Evolutionary conservation across 257 asterid species (phyloP).

Genomic region (Lycium ferocissimum): DNA sequence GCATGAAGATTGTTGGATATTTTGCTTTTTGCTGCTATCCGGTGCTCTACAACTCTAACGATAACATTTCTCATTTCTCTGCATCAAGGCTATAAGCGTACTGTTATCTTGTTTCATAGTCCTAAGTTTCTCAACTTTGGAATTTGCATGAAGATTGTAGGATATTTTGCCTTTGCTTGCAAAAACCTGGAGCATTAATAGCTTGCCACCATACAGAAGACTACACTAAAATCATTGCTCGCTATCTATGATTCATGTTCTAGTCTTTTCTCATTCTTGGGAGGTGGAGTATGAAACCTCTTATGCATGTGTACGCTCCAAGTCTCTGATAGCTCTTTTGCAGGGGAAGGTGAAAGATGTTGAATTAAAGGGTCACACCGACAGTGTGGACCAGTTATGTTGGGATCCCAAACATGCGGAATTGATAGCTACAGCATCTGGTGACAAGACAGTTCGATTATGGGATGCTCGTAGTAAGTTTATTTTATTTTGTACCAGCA

Average conservation of each 20-base stretch:
- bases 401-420: conserved; percentile 99
- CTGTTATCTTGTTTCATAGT: conserved; percentile 16
- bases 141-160: neutral
- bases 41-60: no score
- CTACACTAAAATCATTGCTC: no score
- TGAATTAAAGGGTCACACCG: conserved; percentile 92
- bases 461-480: conserved; percentile 99
- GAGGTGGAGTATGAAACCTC: conserved; percentile 10
- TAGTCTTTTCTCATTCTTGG: neutral
- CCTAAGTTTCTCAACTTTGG: conserved; percentile 17
- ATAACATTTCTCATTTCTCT: neutral
- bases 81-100: neutral
- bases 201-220: no score
- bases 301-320: neutral
- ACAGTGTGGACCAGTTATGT: conserved; percentile 98
- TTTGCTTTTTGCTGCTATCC: conserved; percentile 4
- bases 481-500: neutral
- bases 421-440: conserved; percentile 97
- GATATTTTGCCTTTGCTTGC: conserved; percentile 9
- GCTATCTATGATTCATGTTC: neutral
- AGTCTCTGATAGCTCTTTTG: conserved; percentile 30
- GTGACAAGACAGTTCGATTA: conserved; percentile 95
- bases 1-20: neutral
- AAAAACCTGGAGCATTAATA: no score
- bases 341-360: conserved; percentile 93